A percentile compares a stretch with the other conserved stretches of the same genome.
Evolutionary conservation across 306 rosid genomes (phyloP).

Genomic region (Lotus japonicus): DNA sequence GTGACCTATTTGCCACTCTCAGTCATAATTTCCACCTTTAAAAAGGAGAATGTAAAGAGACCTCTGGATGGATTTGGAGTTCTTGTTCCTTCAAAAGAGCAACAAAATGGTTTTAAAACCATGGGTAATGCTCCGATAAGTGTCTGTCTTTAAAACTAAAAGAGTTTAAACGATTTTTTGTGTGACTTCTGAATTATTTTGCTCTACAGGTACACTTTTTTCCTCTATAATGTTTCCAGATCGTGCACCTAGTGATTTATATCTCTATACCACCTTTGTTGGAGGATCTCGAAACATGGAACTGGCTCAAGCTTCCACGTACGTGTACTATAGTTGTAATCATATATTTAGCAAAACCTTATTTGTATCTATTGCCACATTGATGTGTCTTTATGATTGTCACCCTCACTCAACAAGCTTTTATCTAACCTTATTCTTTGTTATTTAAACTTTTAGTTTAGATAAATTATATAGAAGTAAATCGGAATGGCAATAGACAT

Average conservation of each 20-base stretch:
- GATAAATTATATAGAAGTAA: not conserved
- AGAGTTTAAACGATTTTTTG: slow-evolving; percentile 4
- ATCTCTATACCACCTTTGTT: slow-evolving; percentile 82
- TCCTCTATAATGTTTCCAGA: slow-evolving; percentile 97
- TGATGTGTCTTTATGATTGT: not conserved
- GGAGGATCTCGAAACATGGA: slow-evolving; percentile 81
- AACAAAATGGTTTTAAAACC: slow-evolving; percentile 70
- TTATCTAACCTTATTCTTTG: not conserved
- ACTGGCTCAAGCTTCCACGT: slow-evolving; percentile 77
- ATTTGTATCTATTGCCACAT: not conserved
- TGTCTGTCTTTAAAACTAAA: slow-evolving; percentile 10
- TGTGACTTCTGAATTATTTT: slow-evolving; percentile 16
- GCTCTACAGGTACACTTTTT: slow-evolving; percentile 73
- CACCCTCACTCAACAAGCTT: not conserved
- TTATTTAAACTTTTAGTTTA: not conserved
- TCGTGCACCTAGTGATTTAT: slow-evolving; percentile 67
- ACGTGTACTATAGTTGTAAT: slow-evolving; percentile 18
- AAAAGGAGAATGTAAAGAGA: slow-evolving; percentile 69
- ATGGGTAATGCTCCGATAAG: slow-evolving; percentile 59
- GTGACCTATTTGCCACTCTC: slow-evolving; percentile 78
- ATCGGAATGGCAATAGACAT: not conserved
- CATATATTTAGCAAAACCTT: slow-evolving; percentile 1
- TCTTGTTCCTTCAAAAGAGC: slow-evolving; percentile 87
- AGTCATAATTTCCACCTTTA: slow-evolving; percentile 72
- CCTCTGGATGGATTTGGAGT: slow-evolving; percentile 97